Base-by-base conservation (phyloP, 768 basidiomycete genomes). In the Hericium erinaceus region DNA sequence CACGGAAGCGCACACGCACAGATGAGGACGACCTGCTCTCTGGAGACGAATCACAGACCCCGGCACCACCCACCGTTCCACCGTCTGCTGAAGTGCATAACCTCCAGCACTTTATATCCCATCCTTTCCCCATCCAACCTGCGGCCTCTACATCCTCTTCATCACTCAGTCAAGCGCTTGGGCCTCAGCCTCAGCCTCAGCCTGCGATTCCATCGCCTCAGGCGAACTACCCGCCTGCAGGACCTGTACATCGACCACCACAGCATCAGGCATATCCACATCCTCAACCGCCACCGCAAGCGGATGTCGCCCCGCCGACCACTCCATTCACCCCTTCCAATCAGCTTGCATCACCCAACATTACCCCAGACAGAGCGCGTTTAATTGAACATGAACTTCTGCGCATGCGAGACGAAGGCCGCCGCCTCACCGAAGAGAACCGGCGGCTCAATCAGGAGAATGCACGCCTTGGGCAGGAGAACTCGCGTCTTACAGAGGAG, bases 391-490 rank as follows among this genome's bases (percentile, higher is more conserved):
- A 52, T 6, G 60, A 62, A n/a, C 50, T 50, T 8, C 28, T 39
- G 22, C 62, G 60, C 53, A 48, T 57, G 12, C 62, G 60, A 33
- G 62, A 62, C 46, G 62, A 63, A 15, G 52, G 24, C 13, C 33
- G 56, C 22, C 62, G 61, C n/a, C 50, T 62, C 13, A 53, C 52
- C 3, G 60, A 60, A 20, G 62, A 61, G 56, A 63, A 62, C 48
- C 44, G 56, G 53, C 62, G 62, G n/a, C 62, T 63, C 15, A 41
- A 46, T 20, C 54, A 50, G 10, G 62, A 63, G 54, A 63, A 63
- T 49, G 28, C 26, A 16, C 62, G 62, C 15, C 58, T 63, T 18
- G 33, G 46, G 12, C 55, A 59, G 54, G 62, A 63, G 49, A 62
- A 62, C 50, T 51, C 57, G 12, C 57, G 50, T 15, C 60, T 63